A percentile compares a stretch with the other conserved stretches of the same genome.
phyloP scores from a whole-genome alignment of 2,329 filamentous ascomycete species.

The Lojkania enalia region DNA sequence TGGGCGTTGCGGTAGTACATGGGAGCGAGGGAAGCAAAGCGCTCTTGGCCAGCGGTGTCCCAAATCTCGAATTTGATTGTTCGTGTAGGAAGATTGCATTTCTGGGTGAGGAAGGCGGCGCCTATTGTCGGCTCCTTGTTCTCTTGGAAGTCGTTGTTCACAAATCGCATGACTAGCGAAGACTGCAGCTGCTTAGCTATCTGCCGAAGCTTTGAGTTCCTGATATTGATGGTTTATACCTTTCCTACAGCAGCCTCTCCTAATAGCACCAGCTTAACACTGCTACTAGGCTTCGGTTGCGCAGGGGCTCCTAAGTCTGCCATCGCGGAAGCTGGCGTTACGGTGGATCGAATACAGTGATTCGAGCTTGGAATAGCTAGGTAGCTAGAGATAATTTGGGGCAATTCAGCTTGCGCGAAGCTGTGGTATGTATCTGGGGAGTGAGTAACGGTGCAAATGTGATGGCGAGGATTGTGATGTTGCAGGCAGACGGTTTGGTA shows the following conservation, averaged over 20 bases:
- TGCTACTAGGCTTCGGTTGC: slow-evolving; percentile 94
- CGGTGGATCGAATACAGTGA: neutral
- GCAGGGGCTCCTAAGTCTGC: slow-evolving; percentile 68
- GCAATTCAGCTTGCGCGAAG: neutral
- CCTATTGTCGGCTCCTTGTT: slow-evolving; percentile 99
- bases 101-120: slow-evolving; percentile 97
- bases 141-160: slow-evolving; percentile 99
- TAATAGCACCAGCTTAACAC: slow-evolving; percentile 97
- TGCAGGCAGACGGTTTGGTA: slow-evolving; percentile 1
- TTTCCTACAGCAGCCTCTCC: slow-evolving; percentile 98
- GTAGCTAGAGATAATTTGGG: neutral
- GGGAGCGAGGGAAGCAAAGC: slow-evolving; percentile 91
- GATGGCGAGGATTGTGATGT: neutral
- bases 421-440: neutral
- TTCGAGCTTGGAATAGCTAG: neutral
- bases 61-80: slow-evolving; percentile 77
- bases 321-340: slow-evolving; percentile 57
- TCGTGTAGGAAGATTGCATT: slow-evolving; percentile 91
- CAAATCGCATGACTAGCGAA: slow-evolving; percentile 94
- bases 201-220: neutral
- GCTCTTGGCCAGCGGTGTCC: slow-evolving; percentile 98
- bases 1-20: slow-evolving; percentile 99
- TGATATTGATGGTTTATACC: slow-evolving; percentile 56
- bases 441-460: neutral
- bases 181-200: slow-evolving; percentile 61